Base-by-base conservation (phyloP, 768 basidiomycete genomes). In the Grammothele lineata region DNA sequence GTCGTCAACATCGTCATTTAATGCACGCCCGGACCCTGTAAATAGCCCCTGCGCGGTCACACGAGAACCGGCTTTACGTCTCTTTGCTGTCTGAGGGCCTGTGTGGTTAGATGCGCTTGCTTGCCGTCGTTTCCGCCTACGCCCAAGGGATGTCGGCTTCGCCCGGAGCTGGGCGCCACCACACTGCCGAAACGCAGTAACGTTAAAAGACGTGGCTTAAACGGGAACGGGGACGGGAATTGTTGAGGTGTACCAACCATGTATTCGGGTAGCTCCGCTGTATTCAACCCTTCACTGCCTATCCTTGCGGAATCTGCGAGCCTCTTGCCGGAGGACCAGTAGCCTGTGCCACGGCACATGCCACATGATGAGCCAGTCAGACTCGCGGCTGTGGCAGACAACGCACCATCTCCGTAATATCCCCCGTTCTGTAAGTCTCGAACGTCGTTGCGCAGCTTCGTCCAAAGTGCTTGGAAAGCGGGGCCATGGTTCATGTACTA, bases 401-500 rank as follows among this genome's bases (percentile, higher is more conserved):
- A 23, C 49, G 17, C 3, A 85, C 88, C 90, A 62, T 92, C 90
- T 1, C 90, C 90, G 43, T 83, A 90, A 59, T 92, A 92, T 22
- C 85, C 88, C 62, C 71, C 78, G 41, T 68, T 69, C 60, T 90
- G 88, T n/a, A 92, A 70, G 21, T 72, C 72, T 25, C 77, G 69
- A 4, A 91, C 85, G 60, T 92, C 86, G 23, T 64, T 65, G 23
- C 75, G 69, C 14, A 92, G 75, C 52, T 73, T 76, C 24, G 66
- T 71, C 85, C 90, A 90, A 3, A 90, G 70, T 10, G 77, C 70
- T 66, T 90, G 88, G 61, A 92, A 92, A 0, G 70, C 78, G 5
- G 78, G 69, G 0, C 86, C 85, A 56, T 92, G 90, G 55, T 92
- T 73, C 86, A 85, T 85, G 62, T 92, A 82, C 87, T 90, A 23